phyloP scores from a whole-genome alignment of 495 filamentous ascomycete species.

The Lindgomyces ingoldianus region DNA sequence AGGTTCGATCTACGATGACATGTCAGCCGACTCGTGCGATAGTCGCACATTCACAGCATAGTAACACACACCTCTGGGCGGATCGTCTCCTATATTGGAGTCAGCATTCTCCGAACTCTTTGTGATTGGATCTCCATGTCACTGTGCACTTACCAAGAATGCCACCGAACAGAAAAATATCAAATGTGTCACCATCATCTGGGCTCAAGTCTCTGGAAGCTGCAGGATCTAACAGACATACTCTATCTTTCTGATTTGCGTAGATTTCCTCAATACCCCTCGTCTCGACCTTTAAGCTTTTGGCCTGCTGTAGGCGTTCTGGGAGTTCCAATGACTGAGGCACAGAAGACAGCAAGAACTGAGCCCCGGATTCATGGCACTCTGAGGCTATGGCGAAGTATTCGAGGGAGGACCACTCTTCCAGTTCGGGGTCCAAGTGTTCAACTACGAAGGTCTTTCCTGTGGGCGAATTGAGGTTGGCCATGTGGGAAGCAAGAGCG shows the following conservation, averaged over 20 bases:
- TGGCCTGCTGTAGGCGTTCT: conserved; percentile 56
- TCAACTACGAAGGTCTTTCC: conserved; percentile 80
- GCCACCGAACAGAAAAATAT: conserved; percentile 92
- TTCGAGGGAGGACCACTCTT: conserved; percentile 90
- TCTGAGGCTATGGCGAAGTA: conserved; percentile 84
- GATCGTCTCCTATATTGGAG: conserved; percentile 74
- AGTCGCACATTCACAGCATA: neutral
- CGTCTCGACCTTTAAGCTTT: conserved; percentile 66
- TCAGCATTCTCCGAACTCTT: conserved; percentile 21
- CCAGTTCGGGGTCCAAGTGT: conserved; percentile 89
- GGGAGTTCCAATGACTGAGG: conserved; percentile 68
- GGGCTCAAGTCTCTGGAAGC: conserved; percentile 78
- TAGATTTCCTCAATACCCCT: conserved; percentile 78
- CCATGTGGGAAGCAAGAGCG: conserved; percentile 18
- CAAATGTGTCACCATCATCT: conserved; percentile 77
- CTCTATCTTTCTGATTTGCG: conserved; percentile 61
- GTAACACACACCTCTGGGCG: conserved; percentile 74
- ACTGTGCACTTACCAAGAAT: conserved; percentile 73
- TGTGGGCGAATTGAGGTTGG: conserved; percentile 18
- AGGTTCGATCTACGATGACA: conserved; percentile 72
- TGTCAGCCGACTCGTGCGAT: conserved; percentile 32
- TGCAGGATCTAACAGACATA: conserved; percentile 87
- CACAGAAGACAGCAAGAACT: conserved; percentile 85
- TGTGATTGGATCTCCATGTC: neutral
- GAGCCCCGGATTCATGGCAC: conserved; percentile 63